A percentile compares a stretch with the other conserved stretches of the same genome.
phyloP scores from a whole-genome alignment of 129 eudicot genomes.

The Tagetes patula region DNA sequence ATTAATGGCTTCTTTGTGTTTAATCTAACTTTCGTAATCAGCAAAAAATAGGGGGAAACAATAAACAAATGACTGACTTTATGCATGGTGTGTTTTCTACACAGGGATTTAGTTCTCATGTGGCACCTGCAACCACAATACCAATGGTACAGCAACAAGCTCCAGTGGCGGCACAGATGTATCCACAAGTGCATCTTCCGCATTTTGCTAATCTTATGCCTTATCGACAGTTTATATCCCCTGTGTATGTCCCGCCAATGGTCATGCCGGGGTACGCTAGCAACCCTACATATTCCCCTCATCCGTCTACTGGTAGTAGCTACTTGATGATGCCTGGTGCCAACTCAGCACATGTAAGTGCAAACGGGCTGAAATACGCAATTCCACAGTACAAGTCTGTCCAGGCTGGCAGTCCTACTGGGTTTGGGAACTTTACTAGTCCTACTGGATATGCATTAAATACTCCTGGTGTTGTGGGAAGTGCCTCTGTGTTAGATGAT shows the following conservation, averaged over 20 bases:
- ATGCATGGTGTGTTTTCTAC: constrained; percentile 13
- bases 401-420: constrained; percentile 77
- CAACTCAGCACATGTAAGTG: constrained; percentile 64
- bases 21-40: background rate
- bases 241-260: constrained; percentile 91
- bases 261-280: constrained; percentile 78
- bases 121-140: constrained; percentile 59
- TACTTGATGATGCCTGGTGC: constrained; percentile 85
- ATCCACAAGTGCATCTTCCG: constrained; percentile 78
- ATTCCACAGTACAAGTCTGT: constrained; percentile 79
- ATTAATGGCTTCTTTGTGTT: constrained; percentile 4
- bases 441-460: constrained; percentile 82
- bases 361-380: constrained; percentile 65
- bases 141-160: constrained; percentile 81
- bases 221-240: constrained; percentile 77
- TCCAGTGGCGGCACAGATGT: constrained; percentile 83
- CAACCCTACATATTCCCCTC: constrained; percentile 68
- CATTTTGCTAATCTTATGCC: constrained; percentile 80
- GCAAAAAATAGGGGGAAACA: background rate
- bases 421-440: constrained; percentile 70
- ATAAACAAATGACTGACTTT: constrained; percentile 5
- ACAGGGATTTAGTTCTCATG: constrained; percentile 63
- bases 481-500: constrained; percentile 69
- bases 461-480: constrained; percentile 74
- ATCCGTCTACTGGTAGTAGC: constrained; percentile 77